phyloP scores from a whole-genome alignment of 768 basidiomycete species.

The Amanita exitialis region DNA sequence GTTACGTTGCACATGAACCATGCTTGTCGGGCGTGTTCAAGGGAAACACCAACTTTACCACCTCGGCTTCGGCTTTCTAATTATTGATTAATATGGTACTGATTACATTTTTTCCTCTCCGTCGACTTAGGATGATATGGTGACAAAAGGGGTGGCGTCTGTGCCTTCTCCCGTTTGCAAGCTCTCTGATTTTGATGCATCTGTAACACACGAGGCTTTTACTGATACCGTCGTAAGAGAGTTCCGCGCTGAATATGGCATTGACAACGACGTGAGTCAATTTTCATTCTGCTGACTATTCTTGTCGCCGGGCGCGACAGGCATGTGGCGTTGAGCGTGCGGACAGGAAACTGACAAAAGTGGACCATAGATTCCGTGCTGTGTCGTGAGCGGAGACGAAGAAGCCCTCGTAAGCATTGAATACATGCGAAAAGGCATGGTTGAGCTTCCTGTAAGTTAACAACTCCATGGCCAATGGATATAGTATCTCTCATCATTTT shows the following conservation, averaged over 20 bases:
- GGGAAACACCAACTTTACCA: background rate
- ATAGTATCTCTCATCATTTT: background rate
- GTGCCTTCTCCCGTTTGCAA: slow-evolving; percentile 92
- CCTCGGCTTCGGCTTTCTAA: background rate
- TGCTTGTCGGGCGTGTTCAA: background rate
- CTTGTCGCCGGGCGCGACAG: slow-evolving; percentile 17
- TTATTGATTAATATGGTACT: background rate
- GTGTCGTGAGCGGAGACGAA: slow-evolving; percentile 1
- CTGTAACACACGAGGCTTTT: slow-evolving; percentile 61
- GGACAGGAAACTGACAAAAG: background rate
- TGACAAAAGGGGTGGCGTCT: slow-evolving; percentile 80
- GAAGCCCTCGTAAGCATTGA: slow-evolving; percentile 32
- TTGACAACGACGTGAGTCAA: slow-evolving; percentile 21
- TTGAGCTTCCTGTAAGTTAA: slow-evolving; percentile 56
- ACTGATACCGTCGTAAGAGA: slow-evolving; percentile 54
- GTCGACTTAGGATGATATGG: slow-evolving; percentile 56
- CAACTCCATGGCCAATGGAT: background rate
- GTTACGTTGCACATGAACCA: background rate
- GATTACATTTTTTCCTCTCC: background rate
- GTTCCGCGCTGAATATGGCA: slow-evolving; percentile 51
- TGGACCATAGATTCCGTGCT: background rate
- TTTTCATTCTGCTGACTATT: slow-evolving; percentile 2
- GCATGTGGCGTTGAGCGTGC: background rate
- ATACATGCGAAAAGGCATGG: slow-evolving; percentile 60
- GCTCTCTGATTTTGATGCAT: slow-evolving; percentile 41